Base-by-base conservation (phyloP, 169 alveolate species). In the Eimeria nieschulzi region DNA sequence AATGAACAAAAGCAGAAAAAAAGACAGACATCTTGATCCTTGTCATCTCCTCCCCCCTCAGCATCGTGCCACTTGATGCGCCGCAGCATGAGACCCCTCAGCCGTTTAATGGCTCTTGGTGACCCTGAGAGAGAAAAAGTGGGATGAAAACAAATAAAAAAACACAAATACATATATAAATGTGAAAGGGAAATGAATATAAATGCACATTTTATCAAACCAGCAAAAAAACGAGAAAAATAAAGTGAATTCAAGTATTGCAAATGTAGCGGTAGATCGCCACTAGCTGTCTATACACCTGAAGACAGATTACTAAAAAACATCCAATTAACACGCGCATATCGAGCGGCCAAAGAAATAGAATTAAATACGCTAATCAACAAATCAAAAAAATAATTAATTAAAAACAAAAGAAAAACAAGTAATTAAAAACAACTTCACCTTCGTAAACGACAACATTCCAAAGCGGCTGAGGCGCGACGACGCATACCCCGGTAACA, bases 401-500 rank as follows among this genome's bases (percentile, higher is more conserved):
- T 17, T 7, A 26, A 70, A 70, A 21, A 17, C n/a, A 70, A 3
- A 26, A 25, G 53, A 70, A 13, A 21, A 25, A 70, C 21, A 21
- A 6, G 9, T 26, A 70, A 55, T 55, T 55, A 13, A n/a, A 6
- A 71, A 7, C 9, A 8, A 17, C 0, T 53, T 61, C 13, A 83
- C 90, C 90, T 39, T 83, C 90, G 33, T 63, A 70, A 21, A 83
- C 56, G 7, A 83, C 79, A 7, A 83, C 71, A 13, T 33, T 83
- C 66, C 51, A 56, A 12, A 83, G 51, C 25, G 90, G 63, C 70
- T 83, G 83, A 39, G 97, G 95, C 75, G 94, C 90, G 23, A 97
- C 92, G 84, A 97, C 94, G 82, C 98, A 97, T 19, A 96, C 96
- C 25, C 99, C 99, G 9, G 98, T 96, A 56, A 97, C 95, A 94